Conservation (phyloP, 2,329 filamentous ascomycete species). For the Botryotinia narcissicola region DNA sequence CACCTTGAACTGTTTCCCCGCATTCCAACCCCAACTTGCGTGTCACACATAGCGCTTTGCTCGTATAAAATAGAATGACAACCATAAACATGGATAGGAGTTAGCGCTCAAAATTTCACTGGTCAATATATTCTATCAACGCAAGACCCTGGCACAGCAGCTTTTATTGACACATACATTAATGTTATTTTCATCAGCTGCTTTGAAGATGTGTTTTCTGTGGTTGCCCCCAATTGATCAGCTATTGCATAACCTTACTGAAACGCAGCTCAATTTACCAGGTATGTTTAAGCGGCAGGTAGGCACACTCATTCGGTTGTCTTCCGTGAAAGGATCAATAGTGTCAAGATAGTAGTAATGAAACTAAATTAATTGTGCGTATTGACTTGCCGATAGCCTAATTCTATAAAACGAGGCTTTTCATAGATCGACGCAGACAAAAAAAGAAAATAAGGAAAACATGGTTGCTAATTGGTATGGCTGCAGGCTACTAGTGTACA, state of each 20-base stretch:
- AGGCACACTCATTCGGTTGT: conserved; percentile 9
- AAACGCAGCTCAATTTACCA: conserved; percentile 1
- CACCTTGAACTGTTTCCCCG: conserved; percentile 10
- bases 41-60: conserved; percentile 12
- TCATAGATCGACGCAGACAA: background rate
- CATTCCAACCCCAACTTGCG: conserved; percentile 19
- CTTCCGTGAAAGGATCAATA: background rate
- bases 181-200: background rate
- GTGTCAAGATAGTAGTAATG: background rate
- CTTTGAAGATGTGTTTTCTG: conserved; percentile 7
- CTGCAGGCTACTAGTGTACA: background rate
- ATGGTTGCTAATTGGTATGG: background rate
- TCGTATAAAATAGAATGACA: background rate
- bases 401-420: background rate
- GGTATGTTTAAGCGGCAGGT: conserved; percentile 16
- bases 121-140: background rate
- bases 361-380: background rate
- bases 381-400: background rate
- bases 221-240: background rate
- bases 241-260: background rate
- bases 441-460: background rate
- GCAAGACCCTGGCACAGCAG: conserved; percentile 9
- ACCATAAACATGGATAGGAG: conserved; percentile 9
- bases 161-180: conserved; percentile 6
- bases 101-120: conserved; percentile 8